Base-by-base conservation (phyloP, 495 filamentous ascomycete genomes). In the Aspergillus diversus region DNA sequence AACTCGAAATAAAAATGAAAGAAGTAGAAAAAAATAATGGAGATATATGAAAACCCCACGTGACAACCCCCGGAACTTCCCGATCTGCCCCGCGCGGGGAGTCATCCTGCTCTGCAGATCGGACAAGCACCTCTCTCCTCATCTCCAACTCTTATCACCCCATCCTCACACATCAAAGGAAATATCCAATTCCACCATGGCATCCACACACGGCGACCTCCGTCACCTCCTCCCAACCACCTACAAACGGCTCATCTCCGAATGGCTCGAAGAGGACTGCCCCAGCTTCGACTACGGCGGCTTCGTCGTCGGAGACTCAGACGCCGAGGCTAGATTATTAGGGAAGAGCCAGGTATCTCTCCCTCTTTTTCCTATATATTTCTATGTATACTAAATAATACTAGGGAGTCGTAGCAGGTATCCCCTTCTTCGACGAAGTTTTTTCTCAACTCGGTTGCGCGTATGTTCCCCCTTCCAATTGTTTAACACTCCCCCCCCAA, bases 261-360 rank as follows among this genome's bases (percentile, higher is more conserved):
- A 84, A 59, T 99, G 96, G 96, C 88, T 97, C 5, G 89, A 91
- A 62, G 95, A 99, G 77, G 95, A 99, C 78, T 94, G 92, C 27
- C 95, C 95, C 3, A 93, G 91, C 35, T 93, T 96, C 73, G 95
- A 99, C 79, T 97, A 97, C 72, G 96, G 93, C 65, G 95, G 95
- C 46, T 99, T 96, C 70, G 95, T 99, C 8, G 95, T 99, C 12
- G 95, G 95, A 52, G 87, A 93, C 60, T 81, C 84, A 16, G 79
- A 81, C 6, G 87, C 89, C 46, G 90, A 90, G 63, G 96, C 95
- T 3, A 90, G 87, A 11, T 80, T 99, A 42, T 86, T 93, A 69
- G 92, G 91, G n/a, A 99, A 98, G 79, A 91, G 88, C 60, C 73
- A 85, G 49, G 86, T 87, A 75, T 42, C 70, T 67, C 51, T 11